Base-by-base conservation (phyloP, 768 basidiomycete species). In the Tricholoma sp. region DNA sequence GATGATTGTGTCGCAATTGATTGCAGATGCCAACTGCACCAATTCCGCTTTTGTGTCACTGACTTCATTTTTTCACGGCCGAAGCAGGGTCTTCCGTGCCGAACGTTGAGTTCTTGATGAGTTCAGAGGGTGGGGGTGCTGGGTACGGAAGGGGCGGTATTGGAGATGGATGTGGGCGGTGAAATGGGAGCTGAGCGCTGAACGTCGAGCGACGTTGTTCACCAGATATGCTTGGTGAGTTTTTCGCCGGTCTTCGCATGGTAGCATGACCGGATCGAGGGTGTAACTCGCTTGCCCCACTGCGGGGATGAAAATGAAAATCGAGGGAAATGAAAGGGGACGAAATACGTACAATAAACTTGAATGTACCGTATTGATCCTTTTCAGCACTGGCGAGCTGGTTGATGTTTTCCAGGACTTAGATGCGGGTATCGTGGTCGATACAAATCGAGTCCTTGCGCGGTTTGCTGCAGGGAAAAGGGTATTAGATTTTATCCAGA, bases 281-380 rank as follows among this genome's bases (percentile, higher is more conserved):
- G 82, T 76, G 68, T 92, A 89, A 1, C 85, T 81, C 91, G n/a
- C n/a, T n/a, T n/a, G n/a, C n/a, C n/a, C n/a, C n/a, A n/a, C n/a
- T n/a, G n/a, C n/a, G n/a, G n/a, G n/a, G n/a, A n/a, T n/a, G n/a
- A n/a, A n/a, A n/a, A n/a, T n/a, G n/a, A n/a, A n/a, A n/a, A n/a
- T 27, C 3, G 24, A 27, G 24, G 24, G 24, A 27, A 27, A 2
- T 27, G 5, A 27, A 27, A 2, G 24, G 24, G 5, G 45, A 24
- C n/a, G 41, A 71, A 5, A 3, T 27, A 27, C 74, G 54, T 66
- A 78, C 78, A 53, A 92, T 82, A n/a, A n/a, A n/a, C n/a, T n/a
- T n/a, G 64, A 94, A 94, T 1, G 92, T 91, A 16, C 86, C 91
- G 50, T 88, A 91, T 62, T 93, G 91, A 54, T 94, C 91, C 74